A percentile compares a stretch with the other conserved stretches of the same genome.
Evolutionary conservation across 768 basidiomycete genomes (phyloP).

Genomic region (Leccinum pellstonianum): DNA sequence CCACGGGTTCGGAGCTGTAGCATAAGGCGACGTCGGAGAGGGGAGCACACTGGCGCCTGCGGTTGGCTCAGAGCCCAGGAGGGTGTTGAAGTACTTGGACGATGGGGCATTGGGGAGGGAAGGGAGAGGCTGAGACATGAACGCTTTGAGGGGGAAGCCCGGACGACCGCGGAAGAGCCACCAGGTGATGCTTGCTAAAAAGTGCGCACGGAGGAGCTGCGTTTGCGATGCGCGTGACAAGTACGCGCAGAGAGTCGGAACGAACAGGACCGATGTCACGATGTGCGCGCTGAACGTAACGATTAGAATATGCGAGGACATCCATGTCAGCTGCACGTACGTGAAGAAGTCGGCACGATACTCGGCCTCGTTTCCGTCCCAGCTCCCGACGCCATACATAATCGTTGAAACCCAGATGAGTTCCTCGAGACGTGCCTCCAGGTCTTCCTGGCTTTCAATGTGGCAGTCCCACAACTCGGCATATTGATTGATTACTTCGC

Average conservation of each 20-base stretch:
- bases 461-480: conserved; percentile 48
- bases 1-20: conserved; percentile 56
- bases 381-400: conserved; percentile 55
- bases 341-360: conserved; percentile 68
- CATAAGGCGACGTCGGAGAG: conserved; percentile 34
- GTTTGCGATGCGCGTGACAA: conserved; percentile 58
- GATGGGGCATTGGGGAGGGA: conserved; percentile 19
- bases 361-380: conserved; percentile 24
- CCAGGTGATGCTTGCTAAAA: conserved; percentile 49
- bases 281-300: conserved; percentile 57
- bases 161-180: conserved; percentile 60
- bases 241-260: conserved; percentile 48
- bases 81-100: conserved; percentile 25
- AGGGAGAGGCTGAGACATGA: conserved; percentile 39
- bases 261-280: conserved; percentile 64
- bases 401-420: conserved; percentile 54
- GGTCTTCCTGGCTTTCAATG: conserved; percentile 34
- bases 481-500: conserved; percentile 41
- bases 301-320: conserved; percentile 6
- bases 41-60: conserved; percentile 29
- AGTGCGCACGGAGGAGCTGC: conserved; percentile 58
- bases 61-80: conserved; percentile 20
- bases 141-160: conserved; percentile 45
- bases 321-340: conserved; percentile 41
- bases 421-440: conserved; percentile 59